A percentile compares a stretch with the other conserved stretches of the same genome.
These are phyloP conservation scores for Allantophomopsis cytisporea DNA, from an alignment of 2,329 filamentous ascomycete genomes.

Conservation along the genomic window DNA sequence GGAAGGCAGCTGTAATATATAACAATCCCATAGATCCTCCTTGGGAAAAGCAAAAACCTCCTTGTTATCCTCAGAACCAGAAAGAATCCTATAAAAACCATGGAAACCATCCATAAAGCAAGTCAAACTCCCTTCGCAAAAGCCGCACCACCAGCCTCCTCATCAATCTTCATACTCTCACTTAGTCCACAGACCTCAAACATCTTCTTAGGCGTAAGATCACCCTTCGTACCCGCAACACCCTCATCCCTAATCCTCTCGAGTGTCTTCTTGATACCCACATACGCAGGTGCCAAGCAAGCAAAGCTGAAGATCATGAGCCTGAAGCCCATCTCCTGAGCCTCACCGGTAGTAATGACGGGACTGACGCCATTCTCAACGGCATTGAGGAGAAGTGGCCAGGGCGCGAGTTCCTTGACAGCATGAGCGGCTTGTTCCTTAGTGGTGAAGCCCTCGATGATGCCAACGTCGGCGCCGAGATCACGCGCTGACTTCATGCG, in stretches of 20 bases:
- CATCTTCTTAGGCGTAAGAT: conserved; percentile 30
- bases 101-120: background rate
- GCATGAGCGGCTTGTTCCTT: conserved; percentile 31
- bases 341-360: conserved; percentile 34
- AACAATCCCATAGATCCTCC: no score
- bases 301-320: conserved; percentile 43
- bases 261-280: conserved; percentile 24
- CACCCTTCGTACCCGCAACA: conserved; percentile 22
- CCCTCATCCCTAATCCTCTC: conserved; percentile 23
- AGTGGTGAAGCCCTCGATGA: conserved; percentile 43
- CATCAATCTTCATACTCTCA: conserved; percentile 34
- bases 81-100: no score
- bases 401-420: conserved; percentile 31
- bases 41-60: no score
- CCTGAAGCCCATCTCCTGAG: conserved; percentile 39
- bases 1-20: no score
- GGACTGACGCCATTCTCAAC: conserved; percentile 43
- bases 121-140: conserved; percentile 6
- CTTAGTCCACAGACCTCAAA: conserved; percentile 38
- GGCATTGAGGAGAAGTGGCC: conserved; percentile 40
- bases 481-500: conserved; percentile 34
- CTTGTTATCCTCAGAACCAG: no score
- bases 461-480: conserved; percentile 43
- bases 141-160: conserved; percentile 6
- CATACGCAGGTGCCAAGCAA: conserved; percentile 31